Evolutionary conservation across 352 stramenopile genomes (phyloP), one percentile per base, ranked within the genome.

Genomic region (Phytophthora chlamydospora): DNA sequence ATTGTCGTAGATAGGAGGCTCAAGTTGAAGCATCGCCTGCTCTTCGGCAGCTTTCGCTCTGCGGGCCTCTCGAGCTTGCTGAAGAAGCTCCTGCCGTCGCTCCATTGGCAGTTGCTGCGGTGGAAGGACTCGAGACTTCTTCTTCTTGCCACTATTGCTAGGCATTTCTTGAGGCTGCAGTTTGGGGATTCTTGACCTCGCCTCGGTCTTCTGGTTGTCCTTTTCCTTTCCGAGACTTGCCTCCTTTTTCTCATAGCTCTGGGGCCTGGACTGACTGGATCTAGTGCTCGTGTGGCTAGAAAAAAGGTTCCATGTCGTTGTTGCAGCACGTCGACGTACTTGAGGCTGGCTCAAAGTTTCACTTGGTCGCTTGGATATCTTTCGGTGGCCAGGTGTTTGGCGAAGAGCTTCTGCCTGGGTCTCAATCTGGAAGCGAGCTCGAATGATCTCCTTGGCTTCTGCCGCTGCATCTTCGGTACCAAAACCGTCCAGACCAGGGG

Each of bases 391-490:
- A 17, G 35, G 46, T 21, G 17, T 24, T 14, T 58, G 66, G 8
- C 75, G 73, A n/a, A 91, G 57, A 2, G 42, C 45, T 6, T 83
- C 56, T 1, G 71, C 75, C 13, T 72, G 62, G 24, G 62, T 55
- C 31, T 91, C 82, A 3, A 89, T 53, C 13, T 80, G 38, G 10
- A 89, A 69, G 12, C 80, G 77, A 45, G 45, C 42, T 36, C 40
- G 60, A 35, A 91, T 75, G 52, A 91, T 81, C 36, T 88, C 58
- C 42, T 75, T 78, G 0, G 72, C 79, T 33, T 64, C 49, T 35
- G 50, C 45, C 29, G 50, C 45, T 40, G 66, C 24, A 21, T 70
- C 39, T 8, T 32, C 31, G 27, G 64, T 35, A 21, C 58, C 41
- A 40, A 16, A 12, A 21, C 40, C 17, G 6, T 50, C 21, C n/a